Conservation (phyloP, 2,329 filamentous ascomycete genomes). For the Didymella glomerata region DNA sequence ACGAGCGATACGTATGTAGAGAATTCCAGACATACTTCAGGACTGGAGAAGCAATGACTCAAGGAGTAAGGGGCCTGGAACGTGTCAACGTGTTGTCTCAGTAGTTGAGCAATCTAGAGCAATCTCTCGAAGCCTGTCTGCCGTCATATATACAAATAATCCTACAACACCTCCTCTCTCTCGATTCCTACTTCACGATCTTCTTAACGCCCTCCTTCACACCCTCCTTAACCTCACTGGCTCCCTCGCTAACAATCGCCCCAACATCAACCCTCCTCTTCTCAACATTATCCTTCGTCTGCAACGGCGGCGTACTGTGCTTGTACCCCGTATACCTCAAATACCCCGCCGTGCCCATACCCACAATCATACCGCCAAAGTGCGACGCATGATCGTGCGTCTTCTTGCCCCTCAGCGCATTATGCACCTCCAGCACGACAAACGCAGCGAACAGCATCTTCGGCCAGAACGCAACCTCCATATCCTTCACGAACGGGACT, state of each 20-base stretch:
- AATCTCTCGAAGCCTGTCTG: too few relatives aligned
- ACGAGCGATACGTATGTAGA: too few relatives aligned
- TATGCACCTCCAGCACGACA: conserved; percentile 36
- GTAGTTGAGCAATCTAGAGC: too few relatives aligned
- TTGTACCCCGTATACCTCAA: conserved; percentile 37
- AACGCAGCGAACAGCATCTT: conserved; percentile 42
- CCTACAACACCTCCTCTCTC: not conserved
- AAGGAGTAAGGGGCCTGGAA: too few relatives aligned
- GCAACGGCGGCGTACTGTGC: not conserved
- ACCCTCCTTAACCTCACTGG: conserved; percentile 49
- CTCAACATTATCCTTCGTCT: conserved; percentile 12
- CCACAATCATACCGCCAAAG: conserved; percentile 46
- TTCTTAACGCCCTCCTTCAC: conserved; percentile 30
- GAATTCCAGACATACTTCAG: too few relatives aligned
- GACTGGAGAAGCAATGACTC: too few relatives aligned
- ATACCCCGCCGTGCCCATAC: conserved; percentile 37
- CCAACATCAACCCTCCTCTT: conserved; percentile 38
- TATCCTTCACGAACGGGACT: conserved; percentile 43
- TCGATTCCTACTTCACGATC: conserved; percentile 18
- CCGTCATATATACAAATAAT: not conserved
- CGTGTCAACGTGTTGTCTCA: too few relatives aligned
- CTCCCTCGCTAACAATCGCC: conserved; percentile 34
- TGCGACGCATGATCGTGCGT: conserved; percentile 48
- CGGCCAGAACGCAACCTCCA: conserved; percentile 40
- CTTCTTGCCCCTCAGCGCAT: conserved; percentile 22